These are phyloP conservation scores for Neurospora sp. DNA, from an alignment of 495 filamentous ascomycete species.

Conservation along the genomic window DNA sequence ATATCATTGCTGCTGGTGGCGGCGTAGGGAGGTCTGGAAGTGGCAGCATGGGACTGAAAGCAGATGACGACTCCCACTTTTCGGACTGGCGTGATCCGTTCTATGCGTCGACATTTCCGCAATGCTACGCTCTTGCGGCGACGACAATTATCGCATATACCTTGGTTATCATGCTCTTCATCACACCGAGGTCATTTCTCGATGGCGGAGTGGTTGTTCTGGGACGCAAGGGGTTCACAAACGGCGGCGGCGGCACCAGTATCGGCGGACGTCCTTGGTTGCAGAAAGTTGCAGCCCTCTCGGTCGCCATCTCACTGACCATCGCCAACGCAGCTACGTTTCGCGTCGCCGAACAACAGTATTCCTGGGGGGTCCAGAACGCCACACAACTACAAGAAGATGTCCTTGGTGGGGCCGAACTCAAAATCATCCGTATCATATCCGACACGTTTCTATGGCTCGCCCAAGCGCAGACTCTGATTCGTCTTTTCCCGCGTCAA, in stretches of 20 bases:
- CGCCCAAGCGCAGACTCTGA: conserved; percentile 91
- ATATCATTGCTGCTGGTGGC: conserved; percentile 35
- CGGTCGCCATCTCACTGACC: conserved; percentile 83
- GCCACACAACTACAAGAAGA: conserved; percentile 58
- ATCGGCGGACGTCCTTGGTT: conserved; percentile 93
- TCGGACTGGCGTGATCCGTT: conserved; percentile 72
- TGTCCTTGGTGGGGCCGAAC: conserved; percentile 72
- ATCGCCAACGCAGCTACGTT: conserved; percentile 90
- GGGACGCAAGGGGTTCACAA: conserved; percentile 77
- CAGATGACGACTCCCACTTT: conserved; percentile 16
- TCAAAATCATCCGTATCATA: conserved; percentile 80
- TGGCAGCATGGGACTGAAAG: neutral
- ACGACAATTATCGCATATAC: conserved; percentile 89
- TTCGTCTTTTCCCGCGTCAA: conserved; percentile 88
- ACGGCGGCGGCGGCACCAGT: conserved; percentile 66
- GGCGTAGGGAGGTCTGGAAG: conserved; percentile 13
- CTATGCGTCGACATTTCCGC: conserved; percentile 82
- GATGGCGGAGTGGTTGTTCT: conserved; percentile 72
- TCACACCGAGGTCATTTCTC: conserved; percentile 82
- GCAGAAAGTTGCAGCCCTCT: conserved; percentile 85
- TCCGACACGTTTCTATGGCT: conserved; percentile 95
- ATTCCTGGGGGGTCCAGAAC: conserved; percentile 58
- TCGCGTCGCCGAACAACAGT: conserved; percentile 67
- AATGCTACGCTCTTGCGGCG: conserved; percentile 83
- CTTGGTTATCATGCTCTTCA: conserved; percentile 86